Base-by-base conservation (phyloP, 2,329 filamentous ascomycete species). In the Waltergamsia citrina region DNA sequence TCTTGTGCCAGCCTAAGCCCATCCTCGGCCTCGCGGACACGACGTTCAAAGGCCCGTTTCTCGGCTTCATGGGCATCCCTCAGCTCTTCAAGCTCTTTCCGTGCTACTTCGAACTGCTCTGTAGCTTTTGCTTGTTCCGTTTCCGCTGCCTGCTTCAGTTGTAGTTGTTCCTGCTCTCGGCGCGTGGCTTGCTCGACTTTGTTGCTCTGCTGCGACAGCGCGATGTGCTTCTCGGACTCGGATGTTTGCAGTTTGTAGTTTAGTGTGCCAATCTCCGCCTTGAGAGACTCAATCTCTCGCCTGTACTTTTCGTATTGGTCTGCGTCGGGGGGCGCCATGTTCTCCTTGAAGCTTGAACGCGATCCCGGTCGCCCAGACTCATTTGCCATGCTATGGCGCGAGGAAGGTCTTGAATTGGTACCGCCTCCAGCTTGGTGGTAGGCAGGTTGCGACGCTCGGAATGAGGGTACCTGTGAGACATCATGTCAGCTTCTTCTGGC, bases 191-290 rank as follows among this genome's bases (percentile, higher is more conserved):
- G 86, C 41, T 90, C 78, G 16, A 94, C 57, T 48, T 94, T 90
- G 47, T 85, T 83, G 43, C 86, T 81, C 46, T 92, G 83, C 41
- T 85, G 79, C 12, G 94, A 67, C 8, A 77, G 70, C 31, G 78
- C 67, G 47, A 95, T 73, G 38, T 94, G 86, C 46, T 84, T 81
- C 50, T 96, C 90, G 46, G 94, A 85, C 48, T 90, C 88, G 34
- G 85, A 65, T 14, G 84, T 90, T 48, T 87, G 84, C 43, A 94
- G 70, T 38, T 90, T 85, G 60, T 95, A 98, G 41, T 80, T 81
- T 33, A 95, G 65, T 0, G 86, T 85, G 41, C 88, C 92, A 27
- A 96, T 67, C 57, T 95, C 86, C 3, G 90, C 85, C 50, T 90
- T 88, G 18, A 96, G 69, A 43, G 88, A 81, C 49, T 96, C 88